Percentiles rank a stretch among this genome's conserved stretches.
Evolutionary conservation across 306 rosid genomes (phyloP).

Genomic region (Cicer arietinum): DNA sequence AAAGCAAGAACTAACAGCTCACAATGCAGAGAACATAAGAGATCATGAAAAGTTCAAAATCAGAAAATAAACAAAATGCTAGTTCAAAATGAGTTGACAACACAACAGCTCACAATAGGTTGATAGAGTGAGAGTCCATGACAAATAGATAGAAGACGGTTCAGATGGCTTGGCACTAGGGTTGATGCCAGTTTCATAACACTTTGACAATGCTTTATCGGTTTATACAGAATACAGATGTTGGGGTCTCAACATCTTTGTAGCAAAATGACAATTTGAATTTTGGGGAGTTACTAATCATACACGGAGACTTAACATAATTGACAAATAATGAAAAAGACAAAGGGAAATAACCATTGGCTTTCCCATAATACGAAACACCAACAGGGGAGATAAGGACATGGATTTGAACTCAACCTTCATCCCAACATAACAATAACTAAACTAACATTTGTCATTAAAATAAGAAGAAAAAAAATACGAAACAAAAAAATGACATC

Average conservation of each 20-base stretch:
- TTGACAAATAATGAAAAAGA: neutral
- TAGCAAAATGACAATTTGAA: conserved; percentile 10
- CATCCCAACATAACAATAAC: neutral
- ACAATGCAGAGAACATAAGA: conserved; percentile 1
- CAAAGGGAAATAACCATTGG: neutral
- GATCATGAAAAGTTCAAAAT: neutral
- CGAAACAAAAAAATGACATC: neutral
- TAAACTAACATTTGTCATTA: neutral
- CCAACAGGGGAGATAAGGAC: neutral
- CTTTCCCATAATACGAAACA: neutral
- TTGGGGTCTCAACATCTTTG: neutral
- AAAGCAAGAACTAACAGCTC: neutral
- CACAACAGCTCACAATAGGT: neutral
- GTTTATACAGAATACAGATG: neutral
- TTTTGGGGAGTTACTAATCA: conserved; percentile 4
- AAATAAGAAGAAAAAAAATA: neutral
- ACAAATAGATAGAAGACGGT: neutral
- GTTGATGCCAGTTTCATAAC: neutral
- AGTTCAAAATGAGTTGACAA: conserved; percentile 1
- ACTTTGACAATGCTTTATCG: neutral
- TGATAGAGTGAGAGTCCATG: neutral
- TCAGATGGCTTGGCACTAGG: neutral
- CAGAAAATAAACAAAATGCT: neutral
- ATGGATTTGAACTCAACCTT: neutral
- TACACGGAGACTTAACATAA: conserved; percentile 12